Percentiles rank a stretch among this genome's conserved stretches.
phyloP scores from a whole-genome alignment of 495 filamentous ascomycete genomes.

The Penicillium cosmopolitanum region DNA sequence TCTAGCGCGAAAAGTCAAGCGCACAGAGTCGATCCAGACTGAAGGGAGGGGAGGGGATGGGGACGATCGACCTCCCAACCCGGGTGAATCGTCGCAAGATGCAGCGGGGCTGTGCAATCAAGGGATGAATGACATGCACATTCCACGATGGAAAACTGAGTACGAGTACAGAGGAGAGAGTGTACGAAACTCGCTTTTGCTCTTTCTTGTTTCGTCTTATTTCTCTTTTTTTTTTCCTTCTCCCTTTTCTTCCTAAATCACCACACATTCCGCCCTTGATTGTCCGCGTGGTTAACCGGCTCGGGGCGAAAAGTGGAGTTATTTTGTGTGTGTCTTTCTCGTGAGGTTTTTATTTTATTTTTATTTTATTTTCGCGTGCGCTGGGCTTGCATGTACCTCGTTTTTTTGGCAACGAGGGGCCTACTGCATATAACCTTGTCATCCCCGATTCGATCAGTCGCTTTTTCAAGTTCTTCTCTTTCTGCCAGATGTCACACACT shows the following conservation, averaged over 20 bases:
- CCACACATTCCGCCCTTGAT: conserved; percentile 20
- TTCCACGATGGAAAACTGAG: conserved; percentile 16
- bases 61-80: neutral
- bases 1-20: neutral
- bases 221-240: neutral
- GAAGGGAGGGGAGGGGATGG: neutral
- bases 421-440: conserved; percentile 5
- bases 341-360: neutral
- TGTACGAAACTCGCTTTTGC: conserved; percentile 1
- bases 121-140: conserved; percentile 36
- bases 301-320: conserved; percentile 28
- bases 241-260: too few relatives aligned
- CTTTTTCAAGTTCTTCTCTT: neutral
- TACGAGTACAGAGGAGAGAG: neutral
- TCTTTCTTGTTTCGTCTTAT: neutral
- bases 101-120: conserved; percentile 36
- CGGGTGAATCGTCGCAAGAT: conserved; percentile 12
- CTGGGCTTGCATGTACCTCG: conserved; percentile 16
- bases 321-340: conserved; percentile 7
- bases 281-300: conserved; percentile 27
- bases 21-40: neutral
- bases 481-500: neutral
- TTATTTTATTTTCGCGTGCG: conserved; percentile 23
- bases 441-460: conserved; percentile 5
- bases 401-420: conserved; percentile 12